These are phyloP conservation scores for Hypoxylon fuscum DNA, from an alignment of 495 filamentous ascomycete genomes.

Conservation along the genomic window DNA sequence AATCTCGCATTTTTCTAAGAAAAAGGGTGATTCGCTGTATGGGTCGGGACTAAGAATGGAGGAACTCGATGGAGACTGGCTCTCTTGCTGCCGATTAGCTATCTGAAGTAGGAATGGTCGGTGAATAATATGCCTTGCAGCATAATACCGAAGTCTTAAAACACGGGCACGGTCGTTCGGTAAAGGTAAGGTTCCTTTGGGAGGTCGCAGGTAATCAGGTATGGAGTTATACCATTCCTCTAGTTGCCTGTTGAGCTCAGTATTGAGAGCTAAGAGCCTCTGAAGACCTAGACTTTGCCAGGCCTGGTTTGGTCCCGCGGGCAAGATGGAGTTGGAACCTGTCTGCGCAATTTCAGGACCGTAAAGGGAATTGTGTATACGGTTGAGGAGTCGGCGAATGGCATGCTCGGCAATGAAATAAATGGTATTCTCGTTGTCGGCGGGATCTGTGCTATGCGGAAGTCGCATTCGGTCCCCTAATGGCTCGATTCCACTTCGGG, in stretches of 20 bases:
- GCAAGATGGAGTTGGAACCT: conserved; percentile 18
- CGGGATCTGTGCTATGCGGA: conserved; percentile 44
- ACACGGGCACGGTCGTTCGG: conserved; percentile 43
- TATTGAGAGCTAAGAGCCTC: conserved; percentile 42
- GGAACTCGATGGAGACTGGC: conserved; percentile 37
- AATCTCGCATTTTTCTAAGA: conserved; percentile 43
- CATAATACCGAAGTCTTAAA: conserved; percentile 49
- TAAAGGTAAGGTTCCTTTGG: conserved; percentile 36
- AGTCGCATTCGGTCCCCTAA: conserved; percentile 46
- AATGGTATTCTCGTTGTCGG: conserved; percentile 46
- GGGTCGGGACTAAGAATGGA: conserved; percentile 34
- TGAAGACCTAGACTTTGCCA: conserved; percentile 43
- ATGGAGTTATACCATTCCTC: conserved; percentile 52
- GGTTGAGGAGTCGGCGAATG: conserved; percentile 48
- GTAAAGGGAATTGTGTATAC: conserved; percentile 51
- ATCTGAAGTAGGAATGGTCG: conserved; percentile 47
- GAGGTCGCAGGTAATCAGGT: conserved; percentile 45
- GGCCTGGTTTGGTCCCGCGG: conserved; percentile 38
- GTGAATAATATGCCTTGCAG: conserved; percentile 48
- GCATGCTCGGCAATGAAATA: conserved; percentile 50
- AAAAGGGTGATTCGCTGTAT: conserved; percentile 33
- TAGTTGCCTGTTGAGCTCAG: conserved; percentile 48
- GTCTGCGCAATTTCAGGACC: conserved; percentile 39
- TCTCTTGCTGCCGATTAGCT: conserved; percentile 36
- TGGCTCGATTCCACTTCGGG: conserved; percentile 47